Base-by-base conservation (phyloP, 2,329 filamentous ascomycete genomes). In the Colletotrichum cuscutae region DNA sequence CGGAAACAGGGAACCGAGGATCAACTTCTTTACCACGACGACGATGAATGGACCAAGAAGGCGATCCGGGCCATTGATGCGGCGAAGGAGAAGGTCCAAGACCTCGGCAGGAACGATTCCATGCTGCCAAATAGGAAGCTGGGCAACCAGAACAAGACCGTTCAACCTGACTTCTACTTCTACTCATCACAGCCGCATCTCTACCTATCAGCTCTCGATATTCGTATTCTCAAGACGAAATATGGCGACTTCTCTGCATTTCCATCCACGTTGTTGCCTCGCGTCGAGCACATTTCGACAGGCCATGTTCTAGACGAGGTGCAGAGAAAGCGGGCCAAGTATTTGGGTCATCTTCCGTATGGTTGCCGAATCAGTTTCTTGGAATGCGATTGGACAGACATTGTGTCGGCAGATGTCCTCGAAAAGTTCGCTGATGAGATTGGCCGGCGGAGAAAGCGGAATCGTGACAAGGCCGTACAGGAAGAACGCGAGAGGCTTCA, bases 371-470 rank as follows among this genome's bases (percentile, higher is more conserved):
- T 98, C 54, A 95, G 89, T 76, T 98, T 98, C 78, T 82, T 98
- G 1, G 95, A 98, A 82, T 98, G 95, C 79, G 95, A 98, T 81
- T 98, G 95, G 95, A 95, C 94, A 3, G 95, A 97, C 76, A 94
- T 97, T 49, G 94, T 98, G 5, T 88, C 91, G 3, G 87, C 91
- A 1, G 92, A 94, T 63, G 89, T 94, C 4, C 85, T 98, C n/a
- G 91, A 91, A 52, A 88, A 88, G 1, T 98, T 98, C 82, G 86
- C 88, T n/a, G 83, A 86, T 0, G 95, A 98, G 72, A 93, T 97
- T 65, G 93, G 94, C 75, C 89, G 90, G 69, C 89, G 95, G 65
- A 88, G 95, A 68, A 95, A 93, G 81, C 89, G 89, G 66, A 95
- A 97, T 77, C 87, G 88, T 6, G 95, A 98, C 76, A 98, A 98